A percentile compares a stretch with the other conserved stretches of the same genome.
Conservation (phyloP, 2,329 filamentous ascomycete species). For the Tolypocladium pustulatum region DNA sequence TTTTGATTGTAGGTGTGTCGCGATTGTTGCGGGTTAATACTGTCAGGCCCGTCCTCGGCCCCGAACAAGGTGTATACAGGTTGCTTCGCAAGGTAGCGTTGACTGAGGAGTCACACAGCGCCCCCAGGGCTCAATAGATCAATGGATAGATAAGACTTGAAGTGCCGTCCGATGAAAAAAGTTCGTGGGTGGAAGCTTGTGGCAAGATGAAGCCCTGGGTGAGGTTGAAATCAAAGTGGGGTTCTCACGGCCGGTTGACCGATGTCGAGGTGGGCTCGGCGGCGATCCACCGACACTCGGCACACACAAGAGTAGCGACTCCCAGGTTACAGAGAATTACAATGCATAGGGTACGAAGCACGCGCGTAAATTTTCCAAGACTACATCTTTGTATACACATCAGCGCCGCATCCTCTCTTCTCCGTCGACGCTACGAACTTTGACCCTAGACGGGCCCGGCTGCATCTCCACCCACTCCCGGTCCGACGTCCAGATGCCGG, state of each 20-base stretch:
- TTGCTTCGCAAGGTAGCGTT: too few species aligned
- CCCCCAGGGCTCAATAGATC: background rate
- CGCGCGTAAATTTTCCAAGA: background rate
- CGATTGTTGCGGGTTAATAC: background rate
- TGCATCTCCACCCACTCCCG: constrained; percentile 58
- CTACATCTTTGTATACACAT: background rate
- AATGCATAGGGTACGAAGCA: background rate
- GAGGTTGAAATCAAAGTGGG: background rate
- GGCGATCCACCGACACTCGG: background rate
- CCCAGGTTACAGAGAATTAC: too few species aligned
- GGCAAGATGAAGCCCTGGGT: background rate
- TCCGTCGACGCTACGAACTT: constrained; percentile 12
- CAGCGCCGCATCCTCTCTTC: constrained; percentile 11
- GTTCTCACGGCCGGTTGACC: background rate
- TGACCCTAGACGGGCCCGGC: constrained; percentile 44
- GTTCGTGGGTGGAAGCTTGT: background rate
- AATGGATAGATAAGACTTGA: background rate
- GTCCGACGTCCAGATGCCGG: constrained; percentile 56
- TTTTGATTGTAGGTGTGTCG: background rate
- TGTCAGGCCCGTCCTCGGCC: background rate
- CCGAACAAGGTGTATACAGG: too few species aligned
- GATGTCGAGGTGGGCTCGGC: background rate
- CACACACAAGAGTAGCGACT: background rate
- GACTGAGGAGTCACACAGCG: background rate
- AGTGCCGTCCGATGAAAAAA: background rate